These are phyloP conservation scores for Medicago truncatula DNA, from an alignment of 306 rosid genomes.

Conservation along the genomic window DNA sequence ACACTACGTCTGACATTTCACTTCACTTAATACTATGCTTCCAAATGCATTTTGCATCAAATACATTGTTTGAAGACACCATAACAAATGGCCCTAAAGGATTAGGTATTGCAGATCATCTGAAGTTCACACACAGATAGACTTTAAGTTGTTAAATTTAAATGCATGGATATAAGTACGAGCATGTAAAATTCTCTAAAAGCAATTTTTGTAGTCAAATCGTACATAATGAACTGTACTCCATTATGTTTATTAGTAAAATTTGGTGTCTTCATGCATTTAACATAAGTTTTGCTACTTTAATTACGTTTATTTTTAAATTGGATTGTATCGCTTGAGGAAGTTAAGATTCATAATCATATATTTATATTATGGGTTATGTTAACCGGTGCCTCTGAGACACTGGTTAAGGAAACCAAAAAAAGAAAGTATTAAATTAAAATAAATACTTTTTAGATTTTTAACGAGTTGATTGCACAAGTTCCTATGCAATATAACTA, in stretches of 20 bases:
- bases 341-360: not conserved
- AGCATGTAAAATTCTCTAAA: not conserved
- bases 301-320: not conserved
- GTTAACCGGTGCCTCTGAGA: too few relatives aligned
- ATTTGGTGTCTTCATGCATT: not conserved
- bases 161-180: not conserved
- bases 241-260: not conserved
- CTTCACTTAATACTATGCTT: not conserved
- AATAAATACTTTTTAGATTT: too few relatives aligned
- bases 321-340: not conserved
- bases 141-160: not conserved
- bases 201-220: not conserved
- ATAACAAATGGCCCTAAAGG: not conserved
- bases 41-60: constrained; percentile 1
- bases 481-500: too few relatives aligned
- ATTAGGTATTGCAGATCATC: not conserved
- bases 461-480: too few relatives aligned
- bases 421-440: too few relatives aligned
- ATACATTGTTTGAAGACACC: not conserved
- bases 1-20: not conserved
- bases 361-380: too few relatives aligned
- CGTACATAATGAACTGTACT: not conserved
- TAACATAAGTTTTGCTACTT: not conserved
- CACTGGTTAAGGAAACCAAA: too few relatives aligned
- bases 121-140: not conserved